Conservation (phyloP, 805 yeast species). For the Metschnikowia koreensis region DNA sequence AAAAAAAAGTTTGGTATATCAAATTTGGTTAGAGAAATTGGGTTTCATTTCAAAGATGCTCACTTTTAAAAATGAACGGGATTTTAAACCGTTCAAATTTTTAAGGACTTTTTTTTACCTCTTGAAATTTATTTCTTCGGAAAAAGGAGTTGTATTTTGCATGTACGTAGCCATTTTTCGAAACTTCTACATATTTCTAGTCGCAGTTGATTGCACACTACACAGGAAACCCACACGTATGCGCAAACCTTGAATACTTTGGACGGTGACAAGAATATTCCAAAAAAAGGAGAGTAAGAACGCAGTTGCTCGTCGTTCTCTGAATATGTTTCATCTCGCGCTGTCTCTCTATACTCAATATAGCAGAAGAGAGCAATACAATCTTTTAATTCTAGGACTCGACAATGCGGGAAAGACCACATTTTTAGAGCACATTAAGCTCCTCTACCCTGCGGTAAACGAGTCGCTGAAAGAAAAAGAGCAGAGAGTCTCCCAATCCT, state of each 20-base stretch:
- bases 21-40: too few relatives aligned
- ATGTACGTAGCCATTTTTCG: neutral
- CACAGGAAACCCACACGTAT: conserved; percentile 1
- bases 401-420: conserved; percentile 95
- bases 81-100: too few relatives aligned
- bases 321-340: conserved; percentile 42
- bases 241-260: neutral
- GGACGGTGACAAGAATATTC: neutral
- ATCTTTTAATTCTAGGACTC: conserved; percentile 72
- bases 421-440: conserved; percentile 39
- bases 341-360: conserved; percentile 45
- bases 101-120: neutral
- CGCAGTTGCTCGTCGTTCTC: neutral
- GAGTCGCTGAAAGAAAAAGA: conserved; percentile 18
- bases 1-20: too few relatives aligned
- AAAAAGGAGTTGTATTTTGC: neutral
- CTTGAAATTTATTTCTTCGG: neutral
- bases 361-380: conserved; percentile 46
- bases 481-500: conserved; percentile 13
- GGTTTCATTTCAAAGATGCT: too few relatives aligned
- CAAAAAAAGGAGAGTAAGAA: neutral
- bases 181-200: neutral
- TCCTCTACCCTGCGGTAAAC: conserved; percentile 32
- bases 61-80: neutral
- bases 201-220: neutral